Percentiles rank a stretch among this genome's conserved stretches.
Evolutionary conservation across 495 filamentous ascomycete genomes (phyloP).

Genomic region (Hypoxylon intermedium): DNA sequence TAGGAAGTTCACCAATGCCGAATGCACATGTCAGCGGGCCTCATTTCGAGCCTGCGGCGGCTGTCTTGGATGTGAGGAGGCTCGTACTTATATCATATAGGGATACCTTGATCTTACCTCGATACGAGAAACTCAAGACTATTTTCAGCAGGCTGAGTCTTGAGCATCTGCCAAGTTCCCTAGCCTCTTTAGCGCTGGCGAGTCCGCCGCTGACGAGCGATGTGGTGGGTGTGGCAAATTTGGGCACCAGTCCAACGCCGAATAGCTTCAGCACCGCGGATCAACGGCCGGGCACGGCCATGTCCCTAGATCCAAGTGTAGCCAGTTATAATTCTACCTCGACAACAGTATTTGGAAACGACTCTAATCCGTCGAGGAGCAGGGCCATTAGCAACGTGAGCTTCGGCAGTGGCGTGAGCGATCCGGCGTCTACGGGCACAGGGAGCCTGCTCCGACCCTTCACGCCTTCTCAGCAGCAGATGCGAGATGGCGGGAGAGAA

Average conservation of each 20-base stretch:
- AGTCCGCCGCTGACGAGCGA: conserved; percentile 50
- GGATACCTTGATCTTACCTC: conserved; percentile 82
- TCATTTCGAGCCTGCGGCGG: conserved; percentile 41
- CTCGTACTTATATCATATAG: conserved; percentile 90
- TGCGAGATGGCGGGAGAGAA: conserved; percentile 40
- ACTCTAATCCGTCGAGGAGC: conserved; percentile 63
- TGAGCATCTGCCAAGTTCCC: conserved; percentile 76
- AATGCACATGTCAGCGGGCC: conserved; percentile 18
- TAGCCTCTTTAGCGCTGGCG: conserved; percentile 52
- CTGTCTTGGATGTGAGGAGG: conserved; percentile 81
- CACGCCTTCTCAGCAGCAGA: conserved; percentile 56
- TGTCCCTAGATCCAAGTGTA: conserved; percentile 72
- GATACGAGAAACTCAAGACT: conserved; percentile 82
- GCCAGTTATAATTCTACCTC: conserved; percentile 78
- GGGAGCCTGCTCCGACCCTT: conserved; percentile 60
- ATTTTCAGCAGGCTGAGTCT: conserved; percentile 92
- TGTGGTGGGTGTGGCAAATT: conserved; percentile 47
- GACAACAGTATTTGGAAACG: conserved; percentile 70
- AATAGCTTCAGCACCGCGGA: conserved; percentile 16
- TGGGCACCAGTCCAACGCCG: conserved; percentile 47
- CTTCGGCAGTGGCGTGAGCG: conserved; percentile 57
- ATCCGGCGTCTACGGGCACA: conserved; percentile 51
- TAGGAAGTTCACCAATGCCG: conserved; percentile 31
- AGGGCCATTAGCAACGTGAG: conserved; percentile 89
- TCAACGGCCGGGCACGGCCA: conserved; percentile 69